Percentiles rank a stretch among this genome's conserved stretches.
Evolutionary conservation across 176 grass and related monocot genomes (phyloP).

Genomic region (Oryza coarctata): DNA sequence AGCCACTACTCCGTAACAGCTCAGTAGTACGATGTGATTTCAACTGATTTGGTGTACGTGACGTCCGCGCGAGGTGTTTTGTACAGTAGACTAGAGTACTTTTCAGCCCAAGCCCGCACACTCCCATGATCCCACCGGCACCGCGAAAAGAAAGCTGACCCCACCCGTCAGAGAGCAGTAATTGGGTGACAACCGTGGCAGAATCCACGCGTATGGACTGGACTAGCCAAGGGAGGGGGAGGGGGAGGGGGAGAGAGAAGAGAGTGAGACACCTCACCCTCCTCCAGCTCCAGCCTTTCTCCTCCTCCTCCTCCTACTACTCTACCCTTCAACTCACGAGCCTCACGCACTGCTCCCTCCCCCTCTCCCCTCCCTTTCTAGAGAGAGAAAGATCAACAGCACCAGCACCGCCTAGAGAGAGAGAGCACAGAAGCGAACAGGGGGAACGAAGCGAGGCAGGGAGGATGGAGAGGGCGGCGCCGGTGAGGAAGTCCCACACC

Average conservation of each 20-base stretch:
- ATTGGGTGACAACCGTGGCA: neutral
- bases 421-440: neutral
- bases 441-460: neutral
- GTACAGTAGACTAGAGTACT: no score
- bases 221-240: no score
- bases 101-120: no score
- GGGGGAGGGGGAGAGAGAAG: neutral
- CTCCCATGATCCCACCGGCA: no score
- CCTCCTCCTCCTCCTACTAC: conserved; percentile 31
- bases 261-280: conserved; percentile 66
- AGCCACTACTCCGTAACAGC: no score
- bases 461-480: conserved; percentile 71
- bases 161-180: neutral
- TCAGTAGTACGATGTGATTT: no score
- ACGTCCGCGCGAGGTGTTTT: no score
- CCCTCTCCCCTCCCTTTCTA: conserved; percentile 9
- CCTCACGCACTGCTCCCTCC: conserved; percentile 7
- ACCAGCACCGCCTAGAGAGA: neutral
- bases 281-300: neutral
- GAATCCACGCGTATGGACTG: conserved; percentile 1
- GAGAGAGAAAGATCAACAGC: conserved; percentile 19
- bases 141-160: neutral
- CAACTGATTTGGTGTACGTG: no score
- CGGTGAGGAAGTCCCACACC: conserved; percentile 85
- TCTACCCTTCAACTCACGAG: conserved; percentile 12